Evolutionary conservation across 2,329 filamentous ascomycete species (phyloP).

Genomic region (Achaetomium macrosporum): DNA sequence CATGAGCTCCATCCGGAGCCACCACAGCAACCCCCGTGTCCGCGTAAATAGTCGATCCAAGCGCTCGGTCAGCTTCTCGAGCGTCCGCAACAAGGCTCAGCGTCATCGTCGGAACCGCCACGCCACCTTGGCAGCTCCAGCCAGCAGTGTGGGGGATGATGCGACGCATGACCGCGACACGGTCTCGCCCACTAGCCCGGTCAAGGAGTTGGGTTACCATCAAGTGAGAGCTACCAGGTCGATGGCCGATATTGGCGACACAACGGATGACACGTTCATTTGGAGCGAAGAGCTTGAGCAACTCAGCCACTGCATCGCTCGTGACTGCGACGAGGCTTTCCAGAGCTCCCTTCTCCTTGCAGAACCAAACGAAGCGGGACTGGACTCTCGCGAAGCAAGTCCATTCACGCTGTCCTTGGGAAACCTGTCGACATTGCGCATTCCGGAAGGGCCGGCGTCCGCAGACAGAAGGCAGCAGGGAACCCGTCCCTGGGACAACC

Average conservation of each 20-base stretch:
- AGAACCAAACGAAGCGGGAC: slow-evolving; percentile 18
- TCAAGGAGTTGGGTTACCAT: slow-evolving; percentile 12
- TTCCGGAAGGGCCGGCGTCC: slow-evolving; percentile 9
- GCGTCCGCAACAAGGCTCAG: slow-evolving; percentile 33
- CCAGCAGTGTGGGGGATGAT: slow-evolving; percentile 28
- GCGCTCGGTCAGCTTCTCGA: slow-evolving; percentile 51
- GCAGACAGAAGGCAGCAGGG: slow-evolving; percentile 5
- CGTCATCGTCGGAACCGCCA: slow-evolving; percentile 17
- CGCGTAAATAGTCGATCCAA: slow-evolving; percentile 43
- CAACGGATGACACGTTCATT: slow-evolving; percentile 15
- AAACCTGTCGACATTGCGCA: slow-evolving; percentile 20
- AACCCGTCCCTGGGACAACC: slow-evolving; percentile 36
- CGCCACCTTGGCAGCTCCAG: slow-evolving; percentile 20
- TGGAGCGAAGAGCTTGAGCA: slow-evolving; percentile 69
- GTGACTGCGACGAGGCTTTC: slow-evolving; percentile 90
- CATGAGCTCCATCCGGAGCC: slow-evolving; percentile 46
- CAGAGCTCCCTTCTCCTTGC: slow-evolving; percentile 53
- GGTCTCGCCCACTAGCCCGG: slow-evolving; percentile 21
- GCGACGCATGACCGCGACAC: slow-evolving; percentile 25
- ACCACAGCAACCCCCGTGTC: slow-evolving; percentile 38
- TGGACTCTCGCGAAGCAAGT: slow-evolving; percentile 31
- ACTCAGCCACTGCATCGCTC: slow-evolving; percentile 77
- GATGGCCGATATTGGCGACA: slow-evolving; percentile 17
- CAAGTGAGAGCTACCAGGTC: slow-evolving; percentile 4
- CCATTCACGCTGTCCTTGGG: slow-evolving; percentile 40